Evolutionary conservation across 1,139 yeast species (phyloP), one percentile per base, ranked within the genome.

Genomic region (Protomyces arabidopsidicola): DNA sequence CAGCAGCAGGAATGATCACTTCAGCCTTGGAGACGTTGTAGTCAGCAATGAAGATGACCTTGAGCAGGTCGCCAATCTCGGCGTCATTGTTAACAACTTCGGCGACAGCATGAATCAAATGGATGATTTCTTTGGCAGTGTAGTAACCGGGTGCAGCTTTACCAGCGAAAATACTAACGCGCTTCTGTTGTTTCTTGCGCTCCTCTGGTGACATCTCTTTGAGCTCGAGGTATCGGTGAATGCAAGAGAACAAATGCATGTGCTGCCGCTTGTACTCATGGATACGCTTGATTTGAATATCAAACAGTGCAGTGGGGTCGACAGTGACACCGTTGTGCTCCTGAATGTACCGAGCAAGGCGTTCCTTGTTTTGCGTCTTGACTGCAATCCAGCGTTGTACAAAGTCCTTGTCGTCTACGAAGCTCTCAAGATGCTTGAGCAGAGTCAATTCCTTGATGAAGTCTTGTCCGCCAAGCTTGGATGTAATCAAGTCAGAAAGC

Each of bases 221-320:
- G 75, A 90, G 85, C 68, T 81, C 81, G 69, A 91, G 77, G 75
- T 90, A 90, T 72, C 97, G 82, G 79, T 87, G 80, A 71, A 91
- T 88, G 35, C 88, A 90, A 67, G 96, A 96, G 74, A 90, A 88
- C 66, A 91, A 86, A 75, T 91, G 90, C 79, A 90, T 77, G 76
- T 90, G 97, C 78, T 90, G 98, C 75, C 97, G 87, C 80, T 90
- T 90, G 78, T 90, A 90, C 77, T 90, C 97, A 75, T 90, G 97
- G 70, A 91, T 90, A 78, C 97, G 86, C 78, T 90, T 90, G 58
- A 90, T 97, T 77, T 90, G 98, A 70, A 90, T 83, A 73, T 91
- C 97, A 74, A 90, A 90, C 74, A 90, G 77, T 34, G 88, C 90
- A 63, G 84, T 78, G 56, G 79, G 75, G 72, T 87, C 85, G 67